phyloP scores from a whole-genome alignment of 345 rosid species.

The Melastoma malabathricum region DNA sequence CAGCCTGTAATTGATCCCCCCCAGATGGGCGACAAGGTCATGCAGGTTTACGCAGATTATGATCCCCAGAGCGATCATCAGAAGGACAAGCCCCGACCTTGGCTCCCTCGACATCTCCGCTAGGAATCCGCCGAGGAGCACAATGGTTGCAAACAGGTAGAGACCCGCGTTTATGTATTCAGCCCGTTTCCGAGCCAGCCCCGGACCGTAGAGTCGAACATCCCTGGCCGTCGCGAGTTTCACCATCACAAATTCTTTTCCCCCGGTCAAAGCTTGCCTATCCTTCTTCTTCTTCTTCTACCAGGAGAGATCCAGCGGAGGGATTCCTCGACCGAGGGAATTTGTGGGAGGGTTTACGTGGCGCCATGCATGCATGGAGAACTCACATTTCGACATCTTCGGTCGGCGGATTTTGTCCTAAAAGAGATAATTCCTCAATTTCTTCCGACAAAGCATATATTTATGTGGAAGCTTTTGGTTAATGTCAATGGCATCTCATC shows the following conservation, averaged over 20 bases:
- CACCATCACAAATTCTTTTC: slow-evolving; percentile 42
- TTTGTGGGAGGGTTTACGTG: slow-evolving; percentile 21
- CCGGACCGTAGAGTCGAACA: slow-evolving; percentile 54
- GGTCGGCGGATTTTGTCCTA: no score
- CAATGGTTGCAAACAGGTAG: slow-evolving; percentile 45
- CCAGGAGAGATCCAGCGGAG: slow-evolving; percentile 1
- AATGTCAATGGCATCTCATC: no score
- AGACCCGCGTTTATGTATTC: slow-evolving; percentile 76
- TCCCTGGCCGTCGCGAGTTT: slow-evolving; percentile 80
- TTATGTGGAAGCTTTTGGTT: no score
- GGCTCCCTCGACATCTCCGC: slow-evolving; percentile 56
- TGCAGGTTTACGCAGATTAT: slow-evolving; percentile 43
- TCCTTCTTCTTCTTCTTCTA: no score
- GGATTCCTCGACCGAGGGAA: slow-evolving; percentile 5
- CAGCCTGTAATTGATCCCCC: slow-evolving; percentile 56
- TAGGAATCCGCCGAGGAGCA: slow-evolving; percentile 45
- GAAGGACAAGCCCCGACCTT: slow-evolving; percentile 47
- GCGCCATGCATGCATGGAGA: slow-evolving; percentile 38
- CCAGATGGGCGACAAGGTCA: slow-evolving; percentile 70
- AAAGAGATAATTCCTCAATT: no score
- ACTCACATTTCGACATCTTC: neutral
- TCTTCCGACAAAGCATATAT: no score
- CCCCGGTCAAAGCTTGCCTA: neutral
- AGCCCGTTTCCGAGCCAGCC: slow-evolving; percentile 32
- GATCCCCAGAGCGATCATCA: slow-evolving; percentile 41